Conservation (phyloP, 345 rosid genomes). For the Arabis hirsuta region DNA sequence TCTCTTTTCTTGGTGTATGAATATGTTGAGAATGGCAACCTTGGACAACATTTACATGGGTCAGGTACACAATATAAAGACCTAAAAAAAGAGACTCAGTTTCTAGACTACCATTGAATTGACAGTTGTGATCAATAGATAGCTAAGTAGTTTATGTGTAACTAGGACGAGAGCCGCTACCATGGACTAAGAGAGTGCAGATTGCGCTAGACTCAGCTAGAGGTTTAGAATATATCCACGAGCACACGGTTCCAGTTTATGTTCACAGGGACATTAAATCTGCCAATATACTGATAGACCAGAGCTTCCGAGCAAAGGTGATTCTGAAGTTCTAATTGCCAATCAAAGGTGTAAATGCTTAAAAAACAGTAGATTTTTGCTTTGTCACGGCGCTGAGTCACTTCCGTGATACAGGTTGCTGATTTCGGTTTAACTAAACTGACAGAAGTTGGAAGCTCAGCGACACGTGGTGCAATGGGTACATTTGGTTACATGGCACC, state of each 20-base stretch:
- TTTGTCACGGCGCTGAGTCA: neutral
- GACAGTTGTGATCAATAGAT: neutral
- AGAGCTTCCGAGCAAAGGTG: conserved; percentile 87
- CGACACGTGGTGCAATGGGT: conserved; percentile 85
- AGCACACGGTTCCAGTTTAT: conserved; percentile 97
- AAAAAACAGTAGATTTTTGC: neutral
- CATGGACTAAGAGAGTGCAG: conserved; percentile 89
- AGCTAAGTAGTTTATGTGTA: conserved; percentile 23
- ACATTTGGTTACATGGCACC: conserved; percentile 99
- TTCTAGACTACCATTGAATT: neutral
- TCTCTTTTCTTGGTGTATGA: conserved; percentile 92
- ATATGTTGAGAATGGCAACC: conserved; percentile 89
- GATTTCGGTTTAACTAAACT: conserved; percentile 94
- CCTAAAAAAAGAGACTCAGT: neutral
- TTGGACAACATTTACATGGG: conserved; percentile 91
- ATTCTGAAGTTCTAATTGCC: conserved; percentile 1
- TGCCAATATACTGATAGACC: conserved; percentile 92
- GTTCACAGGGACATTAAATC: conserved; percentile 96
- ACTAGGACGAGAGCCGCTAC: conserved; percentile 72
- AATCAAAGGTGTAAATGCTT: neutral
- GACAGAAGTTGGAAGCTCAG: conserved; percentile 78
- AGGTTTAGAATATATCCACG: conserved; percentile 97
- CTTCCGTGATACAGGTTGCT: conserved; percentile 64
- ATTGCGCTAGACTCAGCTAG: conserved; percentile 98
- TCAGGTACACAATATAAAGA: conserved; percentile 50